Conservation (phyloP, 2,329 filamentous ascomycete genomes). For the Nemania sp. region DNA sequence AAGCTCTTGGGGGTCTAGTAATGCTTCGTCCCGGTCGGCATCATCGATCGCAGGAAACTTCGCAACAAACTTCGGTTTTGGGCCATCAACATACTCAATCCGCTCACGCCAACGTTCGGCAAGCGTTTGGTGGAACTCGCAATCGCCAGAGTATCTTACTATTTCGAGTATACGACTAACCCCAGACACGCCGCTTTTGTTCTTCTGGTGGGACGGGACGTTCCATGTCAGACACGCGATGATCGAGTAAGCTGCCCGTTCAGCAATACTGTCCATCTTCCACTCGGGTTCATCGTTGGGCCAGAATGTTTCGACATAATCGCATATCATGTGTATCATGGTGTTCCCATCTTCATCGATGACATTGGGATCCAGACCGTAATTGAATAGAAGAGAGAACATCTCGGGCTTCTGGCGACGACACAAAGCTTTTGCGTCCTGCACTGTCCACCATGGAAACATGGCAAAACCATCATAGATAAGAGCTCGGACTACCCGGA, state of each 20-base stretch:
- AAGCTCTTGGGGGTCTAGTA: too few relatives aligned
- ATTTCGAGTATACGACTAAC: constrained; percentile 32
- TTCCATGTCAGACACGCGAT: constrained; percentile 24
- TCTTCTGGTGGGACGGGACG: constrained; percentile 21
- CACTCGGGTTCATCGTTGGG: constrained; percentile 21
- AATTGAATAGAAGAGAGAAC: constrained; percentile 26
- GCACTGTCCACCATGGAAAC: too few relatives aligned
- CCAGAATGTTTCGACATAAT: constrained; percentile 30
- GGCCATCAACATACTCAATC: constrained; percentile 12
- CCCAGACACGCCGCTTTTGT: constrained; percentile 35
- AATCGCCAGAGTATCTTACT: constrained; percentile 33
- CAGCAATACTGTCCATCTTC: constrained; percentile 27
- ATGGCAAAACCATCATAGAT: too few relatives aligned
- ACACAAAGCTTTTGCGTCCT: constrained; percentile 38
- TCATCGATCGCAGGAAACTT: too few relatives aligned
- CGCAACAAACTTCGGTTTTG: neutral
- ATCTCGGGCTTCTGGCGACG: constrained; percentile 35
- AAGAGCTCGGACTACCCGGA: constrained; percentile 17
- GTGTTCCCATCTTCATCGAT: constrained; percentile 39
- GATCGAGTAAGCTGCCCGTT: constrained; percentile 27
- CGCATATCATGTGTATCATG: constrained; percentile 40
- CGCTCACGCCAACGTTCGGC: constrained; percentile 20
- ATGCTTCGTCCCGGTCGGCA: too few relatives aligned
- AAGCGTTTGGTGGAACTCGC: constrained; percentile 33
- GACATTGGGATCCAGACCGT: constrained; percentile 22